These are phyloP conservation scores for Penicillium canariense DNA, from an alignment of 495 filamentous ascomycete genomes.

Conservation along the genomic window DNA sequence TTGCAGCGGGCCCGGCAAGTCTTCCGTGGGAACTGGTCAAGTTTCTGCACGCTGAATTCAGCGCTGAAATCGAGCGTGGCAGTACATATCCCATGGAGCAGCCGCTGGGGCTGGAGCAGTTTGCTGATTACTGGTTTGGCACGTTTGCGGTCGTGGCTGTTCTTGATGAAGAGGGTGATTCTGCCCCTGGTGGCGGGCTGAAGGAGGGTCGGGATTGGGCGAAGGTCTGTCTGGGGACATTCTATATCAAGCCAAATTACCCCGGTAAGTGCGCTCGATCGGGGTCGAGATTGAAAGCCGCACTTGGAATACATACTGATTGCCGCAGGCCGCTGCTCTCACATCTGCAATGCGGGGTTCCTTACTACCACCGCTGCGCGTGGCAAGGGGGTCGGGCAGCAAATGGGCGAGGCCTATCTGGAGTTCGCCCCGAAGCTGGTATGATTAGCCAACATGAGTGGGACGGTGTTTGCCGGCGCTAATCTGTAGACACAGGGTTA, in stretches of 20 bases:
- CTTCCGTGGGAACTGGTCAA: conserved; percentile 51
- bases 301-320: conserved; percentile 4
- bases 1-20: conserved; percentile 62
- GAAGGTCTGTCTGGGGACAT: conserved; percentile 82
- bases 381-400: conserved; percentile 80
- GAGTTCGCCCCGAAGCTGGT: conserved; percentile 89
- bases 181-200: conserved; percentile 26
- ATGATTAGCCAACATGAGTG: no score
- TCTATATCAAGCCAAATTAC: conserved; percentile 98
- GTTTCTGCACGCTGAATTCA: conserved; percentile 79
- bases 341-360: conserved; percentile 94
- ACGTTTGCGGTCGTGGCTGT: conserved; percentile 90
- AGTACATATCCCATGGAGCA: conserved; percentile 92
- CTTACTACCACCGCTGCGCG: conserved; percentile 79
- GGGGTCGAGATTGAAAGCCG: neutral
- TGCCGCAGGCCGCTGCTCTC: conserved; percentile 48
- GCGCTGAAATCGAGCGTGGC: conserved; percentile 84
- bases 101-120: conserved; percentile 65
- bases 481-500: conserved; percentile 58
- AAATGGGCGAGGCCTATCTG: conserved; percentile 90
- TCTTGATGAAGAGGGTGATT: conserved; percentile 48
- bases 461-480: neutral
- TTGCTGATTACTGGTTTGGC: conserved; percentile 89
- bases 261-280: conserved; percentile 65
- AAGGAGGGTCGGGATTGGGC: conserved; percentile 68